These are phyloP conservation scores for Aspergillus kassunensis DNA, from an alignment of 495 filamentous ascomycete genomes.

Conservation along the genomic window DNA sequence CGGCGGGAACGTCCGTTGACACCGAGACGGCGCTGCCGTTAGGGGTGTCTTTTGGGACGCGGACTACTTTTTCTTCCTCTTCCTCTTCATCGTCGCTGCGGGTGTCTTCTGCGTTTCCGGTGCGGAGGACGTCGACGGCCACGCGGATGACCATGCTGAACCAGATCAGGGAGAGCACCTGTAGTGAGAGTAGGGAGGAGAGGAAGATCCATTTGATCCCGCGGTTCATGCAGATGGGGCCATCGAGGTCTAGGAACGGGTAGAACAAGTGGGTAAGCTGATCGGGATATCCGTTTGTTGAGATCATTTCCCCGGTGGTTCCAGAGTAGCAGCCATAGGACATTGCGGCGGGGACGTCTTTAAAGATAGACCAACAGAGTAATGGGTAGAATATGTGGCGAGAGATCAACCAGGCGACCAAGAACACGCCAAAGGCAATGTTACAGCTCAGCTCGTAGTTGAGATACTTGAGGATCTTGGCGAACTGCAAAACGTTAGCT, in stretches of 20 bases:
- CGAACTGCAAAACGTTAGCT: conserved; percentile 53
- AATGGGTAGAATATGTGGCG: conserved; percentile 77
- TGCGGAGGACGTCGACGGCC: conserved; percentile 63
- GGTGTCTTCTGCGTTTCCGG: conserved; percentile 67
- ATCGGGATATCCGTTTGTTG: conserved; percentile 51
- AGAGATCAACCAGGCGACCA: conserved; percentile 76
- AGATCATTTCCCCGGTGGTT: conserved; percentile 49
- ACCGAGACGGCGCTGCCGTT: conserved; percentile 19
- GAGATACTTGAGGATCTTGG: conserved; percentile 91
- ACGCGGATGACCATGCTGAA: conserved; percentile 73
- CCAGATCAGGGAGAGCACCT: conserved; percentile 71
- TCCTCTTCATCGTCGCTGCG: conserved; percentile 54
- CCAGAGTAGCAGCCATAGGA: conserved; percentile 66
- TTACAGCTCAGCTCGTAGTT: conserved; percentile 74
- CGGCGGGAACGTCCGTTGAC: conserved; percentile 26
- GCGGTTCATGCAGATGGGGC: conserved; percentile 62
- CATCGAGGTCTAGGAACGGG: conserved; percentile 58
- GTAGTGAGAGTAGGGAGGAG: conserved; percentile 63
- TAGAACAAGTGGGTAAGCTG: conserved; percentile 54
- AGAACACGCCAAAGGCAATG: conserved; percentile 78
- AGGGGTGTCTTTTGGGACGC: conserved; percentile 16
- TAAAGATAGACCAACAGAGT: conserved; percentile 76
- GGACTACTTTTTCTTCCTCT: conserved; percentile 42
- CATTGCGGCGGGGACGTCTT: conserved; percentile 61
- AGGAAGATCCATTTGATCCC: conserved; percentile 63